Evolutionary conservation across 352 stramenopile genomes (phyloP).

Genomic region (Halophytophthora batemanensis): DNA sequence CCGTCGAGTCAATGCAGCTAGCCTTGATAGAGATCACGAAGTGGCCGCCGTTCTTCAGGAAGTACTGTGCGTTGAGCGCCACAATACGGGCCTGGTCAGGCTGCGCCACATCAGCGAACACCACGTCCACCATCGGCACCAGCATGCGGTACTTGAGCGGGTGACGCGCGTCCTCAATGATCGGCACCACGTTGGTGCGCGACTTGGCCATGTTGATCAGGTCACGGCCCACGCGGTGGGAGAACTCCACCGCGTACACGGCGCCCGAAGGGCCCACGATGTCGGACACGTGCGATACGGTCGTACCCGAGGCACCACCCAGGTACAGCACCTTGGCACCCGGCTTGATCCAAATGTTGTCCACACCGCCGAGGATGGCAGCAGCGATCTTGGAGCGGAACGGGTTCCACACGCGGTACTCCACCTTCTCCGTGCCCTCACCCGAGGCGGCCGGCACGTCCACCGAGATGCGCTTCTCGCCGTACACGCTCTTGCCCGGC

Average conservation of each 20-base stretch:
- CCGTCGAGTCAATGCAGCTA: slow-evolving; percentile 99
- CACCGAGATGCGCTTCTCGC: slow-evolving; percentile 99
- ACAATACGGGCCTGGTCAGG: slow-evolving; percentile 99
- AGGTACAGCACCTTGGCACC: slow-evolving; percentile 99
- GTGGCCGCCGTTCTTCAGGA: slow-evolving; percentile 99
- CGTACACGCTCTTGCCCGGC: slow-evolving; percentile 98
- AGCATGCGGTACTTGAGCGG: slow-evolving; percentile 99
- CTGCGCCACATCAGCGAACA: slow-evolving; percentile 99
- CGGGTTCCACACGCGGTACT: slow-evolving; percentile 99
- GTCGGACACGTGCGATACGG: slow-evolving; percentile 98
- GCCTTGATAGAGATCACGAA: slow-evolving; percentile 99
- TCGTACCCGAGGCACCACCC: slow-evolving; percentile 97
- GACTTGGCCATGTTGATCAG: slow-evolving; percentile 99
- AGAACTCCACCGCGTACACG: slow-evolving; percentile 99
- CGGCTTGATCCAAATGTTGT: slow-evolving; percentile 98
- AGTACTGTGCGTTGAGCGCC: slow-evolving; percentile 98
- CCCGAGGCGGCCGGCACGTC: slow-evolving; percentile 90
- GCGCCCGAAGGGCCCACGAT: slow-evolving; percentile 96
- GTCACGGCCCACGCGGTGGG: slow-evolving; percentile 97
- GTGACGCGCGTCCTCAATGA: slow-evolving; percentile 98
- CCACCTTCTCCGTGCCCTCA: slow-evolving; percentile 95
- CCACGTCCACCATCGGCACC: slow-evolving; percentile 98
- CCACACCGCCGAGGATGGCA: slow-evolving; percentile 97
- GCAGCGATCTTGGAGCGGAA: slow-evolving; percentile 99
- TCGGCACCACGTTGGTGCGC: slow-evolving; percentile 99